Evolutionary conservation across 2,329 filamentous ascomycete genomes (phyloP), one percentile per base, ranked within the genome.

Genomic region (Sporothrix sp.): DNA sequence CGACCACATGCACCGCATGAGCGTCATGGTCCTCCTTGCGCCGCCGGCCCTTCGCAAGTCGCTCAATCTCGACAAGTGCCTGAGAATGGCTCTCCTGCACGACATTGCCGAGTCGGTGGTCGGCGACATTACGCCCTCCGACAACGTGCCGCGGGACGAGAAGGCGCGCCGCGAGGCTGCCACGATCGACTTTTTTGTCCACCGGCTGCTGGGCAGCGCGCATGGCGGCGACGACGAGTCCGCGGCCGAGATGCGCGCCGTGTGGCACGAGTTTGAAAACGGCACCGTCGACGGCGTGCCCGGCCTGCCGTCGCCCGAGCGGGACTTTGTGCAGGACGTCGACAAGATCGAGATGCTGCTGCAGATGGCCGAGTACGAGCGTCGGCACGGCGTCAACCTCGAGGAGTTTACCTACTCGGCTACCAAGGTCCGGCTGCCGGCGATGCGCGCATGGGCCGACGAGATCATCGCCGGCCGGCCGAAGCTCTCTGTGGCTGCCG

Each of bases 1-100:
- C 48, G 93, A 98, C 70, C 93, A 98, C 75, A 98, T 98, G 93
- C 97, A 97, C 70, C 89, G 93, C 69, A 98, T 98, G 93, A 88
- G 90, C 46, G 79, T 98, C 59, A 88, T 98, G 67, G 90, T 87
- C 57, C 87, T 98, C 82, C 79, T 96, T 57, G 89, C 88, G 2
- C 91, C 93, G 2, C 75, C 86, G 0, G 70, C 84, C 1, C 78
- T 96, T 10, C 75, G 81, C 2, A 69, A 79, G 1, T 78, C 76
- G 33, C 74, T 97, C 62, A 85, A 97, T 64, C 75, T 95, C 33
- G 68, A 77, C 23, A 84, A 82, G 59, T 98, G 93, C 73, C 91
- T 88, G 60, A 87, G 87, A 69, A 96, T 98, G 90, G 91, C 89
- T 23, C 76, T 98, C 32, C 74, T 98, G 39, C 93, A 98, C 71